Base-by-base conservation (phyloP, 768 basidiomycete genomes). In the Glaciozyma martinii region DNA sequence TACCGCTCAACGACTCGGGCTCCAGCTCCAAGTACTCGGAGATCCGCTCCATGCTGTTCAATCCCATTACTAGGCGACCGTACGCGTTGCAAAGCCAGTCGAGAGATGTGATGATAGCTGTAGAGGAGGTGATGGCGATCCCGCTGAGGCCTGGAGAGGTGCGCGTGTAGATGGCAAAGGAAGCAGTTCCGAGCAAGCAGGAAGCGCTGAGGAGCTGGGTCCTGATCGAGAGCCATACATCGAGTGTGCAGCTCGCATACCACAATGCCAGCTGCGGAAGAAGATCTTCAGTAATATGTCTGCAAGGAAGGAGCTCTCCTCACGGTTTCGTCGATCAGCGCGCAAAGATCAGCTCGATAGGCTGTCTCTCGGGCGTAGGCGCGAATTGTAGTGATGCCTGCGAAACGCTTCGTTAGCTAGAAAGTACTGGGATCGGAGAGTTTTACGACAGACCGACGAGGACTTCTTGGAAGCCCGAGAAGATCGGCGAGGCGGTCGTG, bases 121-220 rank as follows among this genome's bases (percentile, higher is more conserved):
- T 86, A 81, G 76, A 86, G 81, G 37, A 86, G 80, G 59, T 61
- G 61, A 88, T 88, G 27, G 86, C 85, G 55, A 88, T 80, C 4
- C 86, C 87, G 13, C 86, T 81, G 15, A 82, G 80, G 3, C 86
- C 86, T 58, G 84, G 81, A 0, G 79, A 78, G 25, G 86, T 79
- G 8, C 79, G 81, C 67, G 76, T 80, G 79, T 80, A 81, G 19
- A 88, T 75, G 3, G 86, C 85, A 68, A 87, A 86, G 21, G 84
- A 65, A 0, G 69, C 62, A 9, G 69, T 66, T 1, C 57, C 56
- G 29, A 70, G 53, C 13, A 70, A 59, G 49, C 62, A 66, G 25
- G 56, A 54, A 6, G 65, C 65, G 16, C 62, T 59, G 37, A 70
- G 69, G 25, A 64, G 25, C 30, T 70, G 62, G 5, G 57, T 66